These are phyloP conservation scores for Lachnellula arida DNA, from an alignment of 2,329 filamentous ascomycete genomes.

Conservation along the genomic window DNA sequence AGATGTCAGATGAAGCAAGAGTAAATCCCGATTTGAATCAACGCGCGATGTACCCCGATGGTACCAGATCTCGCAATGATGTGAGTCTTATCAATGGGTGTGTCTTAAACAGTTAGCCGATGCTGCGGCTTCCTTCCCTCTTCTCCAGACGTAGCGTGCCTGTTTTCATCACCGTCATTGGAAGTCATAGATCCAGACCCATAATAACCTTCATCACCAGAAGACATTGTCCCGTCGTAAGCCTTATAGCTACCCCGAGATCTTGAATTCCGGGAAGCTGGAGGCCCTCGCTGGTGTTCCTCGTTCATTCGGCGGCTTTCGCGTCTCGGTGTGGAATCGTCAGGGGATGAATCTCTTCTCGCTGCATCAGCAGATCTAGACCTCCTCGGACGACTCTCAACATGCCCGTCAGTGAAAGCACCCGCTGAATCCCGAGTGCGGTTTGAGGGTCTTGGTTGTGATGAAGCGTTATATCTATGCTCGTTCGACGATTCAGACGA, in stretches of 20 bases:
- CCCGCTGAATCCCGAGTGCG: too few relatives aligned
- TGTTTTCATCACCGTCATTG: background rate
- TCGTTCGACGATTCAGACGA: too few relatives aligned
- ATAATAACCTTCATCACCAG: background rate
- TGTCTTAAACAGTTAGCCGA: too few relatives aligned
- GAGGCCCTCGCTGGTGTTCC: background rate
- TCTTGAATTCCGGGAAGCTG: background rate
- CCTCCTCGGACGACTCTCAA: background rate
- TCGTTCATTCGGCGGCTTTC: background rate
- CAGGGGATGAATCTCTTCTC: background rate
- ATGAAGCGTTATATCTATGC: too few relatives aligned
- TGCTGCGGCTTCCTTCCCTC: background rate
- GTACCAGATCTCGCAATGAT: too few relatives aligned
- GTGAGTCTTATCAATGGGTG: too few relatives aligned
- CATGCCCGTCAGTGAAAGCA: background rate
- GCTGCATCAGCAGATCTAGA: background rate
- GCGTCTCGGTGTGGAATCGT: background rate
- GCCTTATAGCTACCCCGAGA: background rate
- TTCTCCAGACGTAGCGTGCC: background rate
- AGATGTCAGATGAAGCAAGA: too few relatives aligned
- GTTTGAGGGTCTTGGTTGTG: too few relatives aligned
- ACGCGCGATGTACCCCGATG: too few relatives aligned
- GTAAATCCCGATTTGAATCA: too few relatives aligned
- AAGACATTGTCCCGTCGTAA: background rate
- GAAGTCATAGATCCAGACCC: background rate